Conservation (phyloP, 1,284 basidiomycete genomes). For the Tilletiopsis washingtonensis region DNA sequence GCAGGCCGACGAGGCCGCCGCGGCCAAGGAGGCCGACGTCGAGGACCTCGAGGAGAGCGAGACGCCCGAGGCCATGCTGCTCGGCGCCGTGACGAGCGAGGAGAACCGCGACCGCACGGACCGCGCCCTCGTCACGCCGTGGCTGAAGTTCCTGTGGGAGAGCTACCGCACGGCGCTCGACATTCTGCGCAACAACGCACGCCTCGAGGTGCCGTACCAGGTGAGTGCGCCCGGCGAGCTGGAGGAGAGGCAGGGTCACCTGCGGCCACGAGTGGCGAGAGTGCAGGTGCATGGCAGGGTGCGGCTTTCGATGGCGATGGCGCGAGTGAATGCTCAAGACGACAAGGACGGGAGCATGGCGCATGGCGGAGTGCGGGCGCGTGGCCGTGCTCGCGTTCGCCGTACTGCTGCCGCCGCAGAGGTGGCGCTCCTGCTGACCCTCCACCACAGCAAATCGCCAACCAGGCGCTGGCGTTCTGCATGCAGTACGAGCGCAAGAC, state of each 20-base stretch:
- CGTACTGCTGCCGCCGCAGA: neutral
- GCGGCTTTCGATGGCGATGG: too few relatives aligned
- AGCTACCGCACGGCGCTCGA: constrained; percentile 93
- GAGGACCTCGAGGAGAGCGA: constrained; percentile 58
- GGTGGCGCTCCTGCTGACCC: neutral
- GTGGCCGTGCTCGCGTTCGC: too few relatives aligned
- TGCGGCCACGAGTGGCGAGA: too few relatives aligned
- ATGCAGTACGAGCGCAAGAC: constrained; percentile 87
- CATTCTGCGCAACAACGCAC: constrained; percentile 92
- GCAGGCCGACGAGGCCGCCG: constrained; percentile 43
- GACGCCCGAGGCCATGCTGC: constrained; percentile 80
- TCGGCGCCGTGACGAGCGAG: constrained; percentile 80
- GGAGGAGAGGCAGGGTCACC: too few relatives aligned
- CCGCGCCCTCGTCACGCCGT: constrained; percentile 87
- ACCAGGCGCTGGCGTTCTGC: constrained; percentile 96
- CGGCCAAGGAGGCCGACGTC: constrained; percentile 44
- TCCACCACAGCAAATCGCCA: constrained; percentile 83
- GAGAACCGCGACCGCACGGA: constrained; percentile 93
- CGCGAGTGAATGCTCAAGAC: too few relatives aligned
- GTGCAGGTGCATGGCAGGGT: too few relatives aligned
- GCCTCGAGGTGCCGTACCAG: constrained; percentile 90
- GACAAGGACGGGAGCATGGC: too few relatives aligned
- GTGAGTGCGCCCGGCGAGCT: too few relatives aligned
- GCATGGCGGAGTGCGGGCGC: too few relatives aligned
- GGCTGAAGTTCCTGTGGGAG: constrained; percentile 98